A percentile compares a stretch with the other conserved stretches of the same genome.
phyloP scores from a whole-genome alignment of 2,329 filamentous ascomycete genomes.

The Talaromyces rugulosus region DNA sequence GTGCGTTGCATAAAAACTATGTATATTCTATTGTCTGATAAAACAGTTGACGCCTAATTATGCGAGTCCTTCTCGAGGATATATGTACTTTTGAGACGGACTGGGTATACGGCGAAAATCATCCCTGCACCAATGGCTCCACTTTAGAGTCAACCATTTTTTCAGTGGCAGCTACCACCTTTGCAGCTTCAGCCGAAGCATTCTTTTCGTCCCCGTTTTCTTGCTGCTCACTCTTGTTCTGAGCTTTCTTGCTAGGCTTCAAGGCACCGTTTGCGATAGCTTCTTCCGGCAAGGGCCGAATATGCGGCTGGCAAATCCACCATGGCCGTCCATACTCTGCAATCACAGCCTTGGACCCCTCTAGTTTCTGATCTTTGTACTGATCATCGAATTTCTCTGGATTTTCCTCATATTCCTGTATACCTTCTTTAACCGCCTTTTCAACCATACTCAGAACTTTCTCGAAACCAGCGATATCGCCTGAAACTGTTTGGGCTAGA shows the following conservation, averaged over 20 bases:
- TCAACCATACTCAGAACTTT: conserved; percentile 72
- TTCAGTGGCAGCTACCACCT: not conserved
- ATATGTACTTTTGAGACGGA: not conserved
- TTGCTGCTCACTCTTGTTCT: not conserved
- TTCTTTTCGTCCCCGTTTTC: not conserved
- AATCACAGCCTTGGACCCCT: conserved; percentile 57
- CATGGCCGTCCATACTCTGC: conserved; percentile 73
- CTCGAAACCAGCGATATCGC: conserved; percentile 74
- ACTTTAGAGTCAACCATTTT: not conserved
- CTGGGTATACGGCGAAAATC: not conserved
- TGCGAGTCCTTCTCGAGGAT: not conserved
- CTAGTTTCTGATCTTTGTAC: conserved; percentile 25
- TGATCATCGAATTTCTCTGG: conserved; percentile 32
- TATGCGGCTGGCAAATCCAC: conserved; percentile 86
- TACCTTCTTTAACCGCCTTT: conserved; percentile 64
- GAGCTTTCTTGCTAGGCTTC: conserved; percentile 64
- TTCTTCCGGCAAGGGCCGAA: conserved; percentile 81
- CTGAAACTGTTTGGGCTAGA: conserved; percentile 64
- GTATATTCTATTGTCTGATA: not conserved
- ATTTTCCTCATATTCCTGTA: conserved; percentile 60
- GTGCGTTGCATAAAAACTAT: not conserved
- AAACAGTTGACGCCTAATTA: not conserved
- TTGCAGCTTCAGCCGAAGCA: not conserved
- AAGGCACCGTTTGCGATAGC: conserved; percentile 78
- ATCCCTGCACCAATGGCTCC: not conserved